These are phyloP conservation scores for Rubroshorea leprosula DNA, from an alignment of 345 rosid genomes.

Conservation along the genomic window DNA sequence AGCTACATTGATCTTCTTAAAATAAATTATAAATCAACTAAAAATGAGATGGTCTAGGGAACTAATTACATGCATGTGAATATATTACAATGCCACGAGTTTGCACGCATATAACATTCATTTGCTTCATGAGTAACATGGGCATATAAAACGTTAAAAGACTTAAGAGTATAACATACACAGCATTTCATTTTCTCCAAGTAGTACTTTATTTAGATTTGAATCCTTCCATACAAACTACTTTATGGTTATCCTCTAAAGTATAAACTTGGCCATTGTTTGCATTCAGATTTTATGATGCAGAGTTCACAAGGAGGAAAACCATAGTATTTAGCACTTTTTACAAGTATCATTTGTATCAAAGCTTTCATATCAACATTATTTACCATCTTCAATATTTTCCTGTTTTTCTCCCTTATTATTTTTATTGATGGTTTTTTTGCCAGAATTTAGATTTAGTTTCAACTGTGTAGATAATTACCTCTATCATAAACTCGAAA, in stretches of 20 bases:
- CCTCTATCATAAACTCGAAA: too few relatives aligned
- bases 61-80: conserved; percentile 13
- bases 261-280: too few relatives aligned
- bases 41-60: conserved; percentile 14
- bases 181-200: not conserved
- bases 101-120: not conserved
- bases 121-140: conserved; percentile 7
- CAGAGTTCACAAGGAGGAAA: not conserved
- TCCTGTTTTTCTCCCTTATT: not conserved
- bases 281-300: too few relatives aligned
- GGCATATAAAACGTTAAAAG: not conserved
- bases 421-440: too few relatives aligned
- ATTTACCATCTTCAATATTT: too few relatives aligned
- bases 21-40: conserved; percentile 4
- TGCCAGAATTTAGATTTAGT: too few relatives aligned
- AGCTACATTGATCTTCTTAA: conserved; percentile 26
- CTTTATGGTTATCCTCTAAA: too few relatives aligned
- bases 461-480: too few relatives aligned
- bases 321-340: not conserved
- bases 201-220: not conserved
- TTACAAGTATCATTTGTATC: not conserved
- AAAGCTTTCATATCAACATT: not conserved
- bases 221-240: too few relatives aligned
- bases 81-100: not conserved
- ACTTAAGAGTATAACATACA: not conserved